Base-by-base conservation (phyloP, 768 basidiomycete genomes). In the Lactifluus piperatus region DNA sequence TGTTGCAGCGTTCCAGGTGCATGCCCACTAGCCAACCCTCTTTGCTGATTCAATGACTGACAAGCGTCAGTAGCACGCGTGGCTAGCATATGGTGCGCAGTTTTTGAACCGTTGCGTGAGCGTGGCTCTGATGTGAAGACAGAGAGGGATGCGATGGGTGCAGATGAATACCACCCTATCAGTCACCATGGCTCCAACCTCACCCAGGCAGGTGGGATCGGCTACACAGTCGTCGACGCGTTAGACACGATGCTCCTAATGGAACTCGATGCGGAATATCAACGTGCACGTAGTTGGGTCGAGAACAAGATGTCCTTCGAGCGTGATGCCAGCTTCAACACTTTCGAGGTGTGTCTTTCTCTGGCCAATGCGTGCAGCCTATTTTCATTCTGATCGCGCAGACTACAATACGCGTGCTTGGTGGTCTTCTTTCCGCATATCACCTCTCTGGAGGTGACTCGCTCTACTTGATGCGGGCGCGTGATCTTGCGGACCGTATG, bases 381-480 rank as follows among this genome's bases (percentile, higher is more conserved):
- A 8, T 1, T 7, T 41, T 44, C 44, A 41, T 45, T 34, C 11
- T 30, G 56, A 56, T 34, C 14, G 48, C 43, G 13, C 62, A 94
- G 91, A 94, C 90, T 1, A 97, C 93, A 0, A 97, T 97, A 53
- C 85, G 94, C 24, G 81, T 95, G 1, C 77, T 98, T 3, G 94
- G 95, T 9, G 95, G 95, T 0, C 79, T 98, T 4, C 76, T 97
- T 2, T 84, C 93, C 1, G 88, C 93, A 0, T 85, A 92, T 68
- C 83, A 93, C 66, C 79, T 97, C 10, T 85, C 90, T 0, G 77
- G 70, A 1, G 73, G 80, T 32, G 87, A 94, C 59, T 65, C 75
- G 5, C 66, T 94, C 3, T 92, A 82, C 68, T 79, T 97, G 10
- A 76, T 84, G 57, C 84, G 83, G 61, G 91, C 94, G 1, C 71